Conservation (phyloP, 2,329 filamentous ascomycete genomes). For the Colletotrichum graminicola region DNA sequence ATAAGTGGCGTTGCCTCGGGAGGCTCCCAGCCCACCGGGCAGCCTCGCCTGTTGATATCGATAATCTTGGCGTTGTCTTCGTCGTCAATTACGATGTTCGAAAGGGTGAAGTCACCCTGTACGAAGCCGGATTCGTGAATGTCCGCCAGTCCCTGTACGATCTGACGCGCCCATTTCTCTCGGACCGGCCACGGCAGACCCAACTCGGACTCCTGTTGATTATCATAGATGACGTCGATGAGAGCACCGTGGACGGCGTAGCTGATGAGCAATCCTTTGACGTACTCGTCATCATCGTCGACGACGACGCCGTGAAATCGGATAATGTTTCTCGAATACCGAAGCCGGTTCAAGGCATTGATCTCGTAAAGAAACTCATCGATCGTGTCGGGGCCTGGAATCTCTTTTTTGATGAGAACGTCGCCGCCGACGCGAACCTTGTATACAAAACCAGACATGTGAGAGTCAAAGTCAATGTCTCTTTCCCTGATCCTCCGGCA, state of each 20-base stretch:
- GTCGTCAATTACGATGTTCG: constrained; percentile 93
- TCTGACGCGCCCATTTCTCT: constrained; percentile 91
- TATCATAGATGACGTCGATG: constrained; percentile 91
- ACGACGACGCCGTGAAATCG: constrained; percentile 89
- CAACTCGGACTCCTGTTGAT: constrained; percentile 68
- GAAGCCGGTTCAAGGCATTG: constrained; percentile 87
- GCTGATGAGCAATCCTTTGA: constrained; percentile 91
- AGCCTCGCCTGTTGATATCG: constrained; percentile 97
- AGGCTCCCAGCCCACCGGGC: constrained; percentile 96
- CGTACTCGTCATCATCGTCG: constrained; percentile 77
- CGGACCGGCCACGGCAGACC: constrained; percentile 76
- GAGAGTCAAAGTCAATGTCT: constrained; percentile 86
- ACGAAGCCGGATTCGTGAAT: constrained; percentile 97
- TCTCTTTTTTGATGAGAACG: constrained; percentile 95
- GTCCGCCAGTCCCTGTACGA: constrained; percentile 88
- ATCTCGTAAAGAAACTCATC: constrained; percentile 98
- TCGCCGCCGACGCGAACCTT: constrained; percentile 80
- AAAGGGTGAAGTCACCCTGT: constrained; percentile 96
- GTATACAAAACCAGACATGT: constrained; percentile 98
- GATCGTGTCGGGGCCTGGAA: constrained; percentile 92
- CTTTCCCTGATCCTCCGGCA: constrained; percentile 77
- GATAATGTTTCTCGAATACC: constrained; percentile 81
- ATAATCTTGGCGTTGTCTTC: constrained; percentile 93
- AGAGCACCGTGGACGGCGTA: constrained; percentile 89
- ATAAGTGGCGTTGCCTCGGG: constrained; percentile 90